Evolutionary conservation across 331 rosid genomes (phyloP).

Genomic region (Quercus phellos): DNA sequence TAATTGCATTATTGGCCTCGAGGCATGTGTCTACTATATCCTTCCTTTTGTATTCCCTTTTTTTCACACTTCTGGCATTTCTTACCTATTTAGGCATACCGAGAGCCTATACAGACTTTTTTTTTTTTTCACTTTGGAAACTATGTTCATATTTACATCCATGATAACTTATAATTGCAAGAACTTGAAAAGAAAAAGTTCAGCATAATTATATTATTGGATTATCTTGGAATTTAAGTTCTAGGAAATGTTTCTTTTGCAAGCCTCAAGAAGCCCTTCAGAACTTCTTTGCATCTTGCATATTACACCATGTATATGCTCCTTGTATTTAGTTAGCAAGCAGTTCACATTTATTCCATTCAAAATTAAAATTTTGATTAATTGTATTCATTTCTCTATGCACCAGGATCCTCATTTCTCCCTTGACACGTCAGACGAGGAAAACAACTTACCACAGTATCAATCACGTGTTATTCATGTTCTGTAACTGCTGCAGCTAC

Average conservation of each 20-base stretch:
- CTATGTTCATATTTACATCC: too few species aligned
- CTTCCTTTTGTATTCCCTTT: too few species aligned
- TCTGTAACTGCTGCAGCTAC: slow-evolving; percentile 10
- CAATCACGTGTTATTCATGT: slow-evolving; percentile 44
- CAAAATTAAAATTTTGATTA: neutral
- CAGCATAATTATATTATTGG: too few species aligned
- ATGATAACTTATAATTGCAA: neutral
- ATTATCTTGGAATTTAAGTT: neutral
- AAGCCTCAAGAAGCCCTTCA: neutral
- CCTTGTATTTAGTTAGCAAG: neutral
- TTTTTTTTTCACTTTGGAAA: too few species aligned
- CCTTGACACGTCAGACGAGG: slow-evolving; percentile 23
- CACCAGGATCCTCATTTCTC: slow-evolving; percentile 23
- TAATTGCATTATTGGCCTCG: too few species aligned
- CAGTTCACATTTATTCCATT: neutral
- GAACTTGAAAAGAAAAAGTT: neutral
- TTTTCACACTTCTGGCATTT: too few species aligned
- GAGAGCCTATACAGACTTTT: too few species aligned
- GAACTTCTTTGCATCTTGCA: neutral
- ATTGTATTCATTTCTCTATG: neutral
- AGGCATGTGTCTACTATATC: too few species aligned
- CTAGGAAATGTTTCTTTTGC: neutral
- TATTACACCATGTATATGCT: neutral
- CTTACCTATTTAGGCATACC: too few species aligned
- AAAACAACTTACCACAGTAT: slow-evolving; percentile 31